Base-by-base conservation (phyloP, 805 yeast genomes). In the Candida anglica region DNA sequence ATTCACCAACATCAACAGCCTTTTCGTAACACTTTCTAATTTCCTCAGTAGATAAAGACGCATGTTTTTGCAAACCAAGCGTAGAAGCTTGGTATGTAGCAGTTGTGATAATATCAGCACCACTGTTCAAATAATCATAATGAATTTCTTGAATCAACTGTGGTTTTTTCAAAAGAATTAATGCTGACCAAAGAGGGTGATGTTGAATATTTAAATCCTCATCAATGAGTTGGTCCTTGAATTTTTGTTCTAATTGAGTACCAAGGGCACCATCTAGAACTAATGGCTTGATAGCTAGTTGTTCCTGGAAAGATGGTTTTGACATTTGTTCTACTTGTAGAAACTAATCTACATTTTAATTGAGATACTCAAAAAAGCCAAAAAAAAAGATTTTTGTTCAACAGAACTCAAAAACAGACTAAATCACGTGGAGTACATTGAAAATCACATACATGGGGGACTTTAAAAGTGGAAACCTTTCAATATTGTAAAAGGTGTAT, bases 221-320 rank as follows among this genome's bases (percentile, higher is more conserved):
- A 21, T 42, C 41, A 17, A 35, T 33, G 2, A 48, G 63, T 11
- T 13, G 14, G n/a, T 16, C 11, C 15, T 19, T 16, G 14, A 69
- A 59, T 8, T 76, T 72, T 27, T 60, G 57, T 46, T 79, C 85
- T 9, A 81, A 56, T 43, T 73, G 77, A 0, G 84, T 78, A 0
- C 86, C 87, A 27, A 78, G 65, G 0, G 79, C 86, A 5, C 88
- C 87, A 53, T 81, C 86, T 10, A 56, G 41, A 1, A 59, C 52
- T 15, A 48, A 33, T 4, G 37, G 23, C 11, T 21, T 21, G 23
- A 11, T n/a, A n/a, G n/a, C n/a, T n/a, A n/a, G n/a, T n/a, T n/a
- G n/a, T n/a, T n/a, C n/a, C n/a, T n/a, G n/a, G n/a, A n/a, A n/a
- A n/a, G n/a, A n/a, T n/a, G n/a, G n/a, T n/a, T n/a, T n/a, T n/a